Base-by-base conservation (phyloP, 2,329 filamentous ascomycete species). In the Colletotrichum liriopes region DNA sequence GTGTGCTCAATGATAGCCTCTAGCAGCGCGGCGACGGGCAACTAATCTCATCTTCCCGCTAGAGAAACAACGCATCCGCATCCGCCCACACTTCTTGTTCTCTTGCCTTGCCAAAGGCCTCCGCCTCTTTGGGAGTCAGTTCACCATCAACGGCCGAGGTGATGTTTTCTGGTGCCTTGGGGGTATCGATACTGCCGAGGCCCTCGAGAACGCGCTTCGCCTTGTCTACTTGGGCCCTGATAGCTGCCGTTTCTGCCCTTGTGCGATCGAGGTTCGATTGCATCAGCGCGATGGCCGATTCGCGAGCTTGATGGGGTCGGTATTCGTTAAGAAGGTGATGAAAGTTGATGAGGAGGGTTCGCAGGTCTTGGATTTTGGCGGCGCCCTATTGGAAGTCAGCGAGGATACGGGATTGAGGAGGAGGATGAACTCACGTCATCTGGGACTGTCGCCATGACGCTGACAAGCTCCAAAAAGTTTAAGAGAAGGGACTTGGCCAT, bases 281-380 rank as follows among this genome's bases (percentile, higher is more conserved):
- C 93, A 98, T 95, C 85, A 96, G 89, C 75, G 92, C 84, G 41
- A 98, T 97, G 70, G 97, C 86, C 37, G 92, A 95, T 84, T 98
- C 95, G 55, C 96, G 86, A 32, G 95, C 95, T 83, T 98, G 96
- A 80, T 98, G 95, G 12, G 95, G 95, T 41, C 96, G 89, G 83
- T 98, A 98, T 81, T 97, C 92, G 81, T 99, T 99, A 75, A 98
- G 91, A 65, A 98, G 88, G 78, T 97, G 94, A 82, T 98, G 95
- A 78, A 97, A 93, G 81, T 98, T 98, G 81, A 96, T 92, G 74
- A 97, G 92, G 37, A 98, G 84, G 20, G 92, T 95, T 77, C 93
- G 89, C 41, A 99, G 83, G 80, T 98, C 93, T 55, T 90, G 86
- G 56, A 96, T 87, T 80, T 97, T 97, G 52, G 90, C 87, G 35